Conservation (phyloP, 1,284 basidiomycete genomes). For the Rhizopogon parksii region DNA sequence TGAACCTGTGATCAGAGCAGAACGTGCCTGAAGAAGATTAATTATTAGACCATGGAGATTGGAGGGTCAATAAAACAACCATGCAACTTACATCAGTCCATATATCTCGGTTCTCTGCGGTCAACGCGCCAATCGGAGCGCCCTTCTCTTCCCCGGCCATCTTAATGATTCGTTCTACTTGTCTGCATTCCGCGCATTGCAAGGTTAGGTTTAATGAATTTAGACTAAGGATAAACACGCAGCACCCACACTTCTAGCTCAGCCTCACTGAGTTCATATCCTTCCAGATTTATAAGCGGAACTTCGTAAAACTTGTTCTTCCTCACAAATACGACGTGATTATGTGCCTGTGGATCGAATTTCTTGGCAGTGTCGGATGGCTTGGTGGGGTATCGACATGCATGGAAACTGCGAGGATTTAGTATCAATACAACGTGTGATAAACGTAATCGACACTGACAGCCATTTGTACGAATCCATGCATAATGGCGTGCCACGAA, state of each 20-base stretch:
- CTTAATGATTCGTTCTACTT: conserved; percentile 74
- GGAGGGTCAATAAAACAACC: not conserved
- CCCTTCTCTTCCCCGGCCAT: conserved; percentile 55
- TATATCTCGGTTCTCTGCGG: conserved; percentile 82
- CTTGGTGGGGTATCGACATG: conserved; percentile 78
- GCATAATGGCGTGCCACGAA: conserved; percentile 77
- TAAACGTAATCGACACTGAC: conserved; percentile 34
- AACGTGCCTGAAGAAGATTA: conserved; percentile 43
- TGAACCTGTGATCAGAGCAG: conserved; percentile 59
- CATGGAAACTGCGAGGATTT: conserved; percentile 65
- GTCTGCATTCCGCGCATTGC: conserved; percentile 34
- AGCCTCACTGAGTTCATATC: conserved; percentile 62
- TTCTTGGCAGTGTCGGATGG: conserved; percentile 82
- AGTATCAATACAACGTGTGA: not conserved
- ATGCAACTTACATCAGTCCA: conserved; percentile 70
- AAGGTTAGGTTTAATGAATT: conserved; percentile 7
- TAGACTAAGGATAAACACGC: not conserved
- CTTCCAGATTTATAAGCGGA: conserved; percentile 55
- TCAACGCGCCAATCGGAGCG: conserved; percentile 75
- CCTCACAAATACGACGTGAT: conserved; percentile 86
- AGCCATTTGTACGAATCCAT: conserved; percentile 96
- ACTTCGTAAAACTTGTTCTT: conserved; percentile 91
- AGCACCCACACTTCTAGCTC: conserved; percentile 66
- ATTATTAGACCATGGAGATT: not conserved
- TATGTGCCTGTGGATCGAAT: conserved; percentile 70